Evolutionary conservation across 2,329 filamentous ascomycete genomes (phyloP).

Genomic region (Xylariales sp.): DNA sequence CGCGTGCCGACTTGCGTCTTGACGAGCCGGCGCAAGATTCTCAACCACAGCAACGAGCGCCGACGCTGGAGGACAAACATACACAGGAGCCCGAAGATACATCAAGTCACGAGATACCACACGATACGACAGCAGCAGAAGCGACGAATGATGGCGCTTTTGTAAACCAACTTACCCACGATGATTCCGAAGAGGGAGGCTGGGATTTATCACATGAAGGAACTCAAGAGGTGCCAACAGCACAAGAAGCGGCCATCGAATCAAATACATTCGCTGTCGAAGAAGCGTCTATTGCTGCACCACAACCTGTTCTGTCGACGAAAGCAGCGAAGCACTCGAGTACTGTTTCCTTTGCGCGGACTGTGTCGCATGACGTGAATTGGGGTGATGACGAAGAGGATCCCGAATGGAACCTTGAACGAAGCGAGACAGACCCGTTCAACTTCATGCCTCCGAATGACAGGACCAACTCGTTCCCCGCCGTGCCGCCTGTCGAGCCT

Average conservation of each 20-base stretch:
- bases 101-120: slow-evolving; percentile 12
- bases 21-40: background rate
- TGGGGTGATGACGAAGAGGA: slow-evolving; percentile 56
- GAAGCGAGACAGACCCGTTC: slow-evolving; percentile 52
- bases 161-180: slow-evolving; percentile 19
- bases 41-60: slow-evolving; percentile 13
- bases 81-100: slow-evolving; percentile 9
- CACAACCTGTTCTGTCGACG: slow-evolving; percentile 14
- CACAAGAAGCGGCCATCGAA: slow-evolving; percentile 5
- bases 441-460: slow-evolving; percentile 54
- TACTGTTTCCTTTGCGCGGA: slow-evolving; percentile 57
- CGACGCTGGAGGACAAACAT: slow-evolving; percentile 9
- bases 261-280: slow-evolving; percentile 9
- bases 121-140: slow-evolving; percentile 14
- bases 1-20: slow-evolving; percentile 5
- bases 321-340: slow-evolving; percentile 50
- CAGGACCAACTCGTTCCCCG: slow-evolving; percentile 60
- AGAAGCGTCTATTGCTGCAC: slow-evolving; percentile 12
- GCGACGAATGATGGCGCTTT: slow-evolving; percentile 15
- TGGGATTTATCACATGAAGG: slow-evolving; percentile 19
- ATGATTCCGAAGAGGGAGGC: slow-evolving; percentile 20
- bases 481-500: slow-evolving; percentile 41
- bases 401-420: slow-evolving; percentile 50
- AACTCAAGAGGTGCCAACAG: background rate
- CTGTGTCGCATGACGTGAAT: slow-evolving; percentile 57